Evolutionary conservation across 2,329 filamentous ascomycete species (phyloP).

Genomic region (Colletotrichum sidae): DNA sequence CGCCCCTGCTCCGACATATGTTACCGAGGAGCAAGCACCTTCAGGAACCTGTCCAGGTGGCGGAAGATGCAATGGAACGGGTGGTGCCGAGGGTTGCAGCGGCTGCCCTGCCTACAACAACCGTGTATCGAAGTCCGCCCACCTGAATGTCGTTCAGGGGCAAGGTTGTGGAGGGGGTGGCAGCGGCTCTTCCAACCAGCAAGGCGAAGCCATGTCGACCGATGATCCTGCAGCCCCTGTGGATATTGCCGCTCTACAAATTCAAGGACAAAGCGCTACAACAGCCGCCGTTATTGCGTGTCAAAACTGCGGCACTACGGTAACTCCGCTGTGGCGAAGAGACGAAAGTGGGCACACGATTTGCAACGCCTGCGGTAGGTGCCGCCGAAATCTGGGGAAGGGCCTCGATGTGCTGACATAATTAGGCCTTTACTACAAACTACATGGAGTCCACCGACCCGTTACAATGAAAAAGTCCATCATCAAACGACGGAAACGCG

Average conservation of each 20-base stretch:
- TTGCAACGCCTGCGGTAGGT: slow-evolving; percentile 96
- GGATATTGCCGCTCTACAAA: slow-evolving; percentile 61
- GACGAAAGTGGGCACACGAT: slow-evolving; percentile 97
- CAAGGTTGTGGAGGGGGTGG: slow-evolving; percentile 48
- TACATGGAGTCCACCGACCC: slow-evolving; percentile 92
- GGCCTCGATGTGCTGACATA: slow-evolving; percentile 35
- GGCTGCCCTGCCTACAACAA: slow-evolving; percentile 99
- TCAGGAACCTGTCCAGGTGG: slow-evolving; percentile 95
- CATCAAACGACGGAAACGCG: slow-evolving; percentile 94
- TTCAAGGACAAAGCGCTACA: slow-evolving; percentile 52
- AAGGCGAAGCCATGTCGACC: slow-evolving; percentile 39
- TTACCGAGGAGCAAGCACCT: slow-evolving; percentile 78
- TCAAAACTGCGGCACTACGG: slow-evolving; percentile 96
- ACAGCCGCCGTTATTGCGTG: slow-evolving; percentile 86
- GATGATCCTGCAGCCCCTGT: slow-evolving; percentile 57
- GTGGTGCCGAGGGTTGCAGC: slow-evolving; percentile 92
- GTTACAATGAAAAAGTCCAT: slow-evolving; percentile 99
- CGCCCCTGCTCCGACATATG: slow-evolving; percentile 73
- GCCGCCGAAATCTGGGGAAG: slow-evolving; percentile 16
- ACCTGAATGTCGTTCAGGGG: slow-evolving; percentile 70
- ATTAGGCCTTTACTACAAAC: slow-evolving; percentile 91
- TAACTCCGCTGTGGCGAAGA: slow-evolving; percentile 94
- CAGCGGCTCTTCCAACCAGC: slow-evolving; percentile 38
- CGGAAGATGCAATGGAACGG: slow-evolving; percentile 95
- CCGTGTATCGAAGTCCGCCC: slow-evolving; percentile 87